Percentiles rank a stretch among this genome's conserved stretches.
These are phyloP conservation scores for Trypanosoma melophagium DNA, from an alignment of 208 protist species.

Conservation along the genomic window DNA sequence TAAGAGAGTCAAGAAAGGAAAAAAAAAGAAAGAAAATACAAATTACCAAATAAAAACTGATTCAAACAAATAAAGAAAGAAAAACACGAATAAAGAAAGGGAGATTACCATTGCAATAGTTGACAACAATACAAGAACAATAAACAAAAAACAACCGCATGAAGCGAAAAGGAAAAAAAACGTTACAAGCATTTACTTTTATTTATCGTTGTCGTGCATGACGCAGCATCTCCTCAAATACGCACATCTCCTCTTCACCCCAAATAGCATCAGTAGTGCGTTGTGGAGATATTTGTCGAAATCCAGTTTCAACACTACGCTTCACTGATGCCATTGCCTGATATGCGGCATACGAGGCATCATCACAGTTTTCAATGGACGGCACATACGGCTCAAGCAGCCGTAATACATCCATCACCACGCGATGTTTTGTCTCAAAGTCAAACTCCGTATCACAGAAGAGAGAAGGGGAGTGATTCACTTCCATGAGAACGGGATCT, in stretches of 20 bases:
- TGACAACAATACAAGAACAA: not conserved
- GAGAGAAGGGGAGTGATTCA: slow-evolving; percentile 90
- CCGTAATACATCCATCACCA: slow-evolving; percentile 70
- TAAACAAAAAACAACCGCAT: slow-evolving; percentile 11
- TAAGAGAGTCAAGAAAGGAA: not conserved
- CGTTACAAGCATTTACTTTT: not conserved
- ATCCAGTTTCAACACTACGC: slow-evolving; percentile 3
- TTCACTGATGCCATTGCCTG: slow-evolving; percentile 11
- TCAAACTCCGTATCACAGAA: slow-evolving; percentile 84
- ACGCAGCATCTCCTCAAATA: slow-evolving; percentile 30
- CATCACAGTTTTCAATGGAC: slow-evolving; percentile 18
- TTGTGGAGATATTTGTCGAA: slow-evolving; percentile 29
- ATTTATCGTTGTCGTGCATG: not conserved
- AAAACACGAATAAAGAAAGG: not conserved
- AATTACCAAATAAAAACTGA: not conserved
- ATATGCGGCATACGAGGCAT: slow-evolving; percentile 22
- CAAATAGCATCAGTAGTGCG: slow-evolving; percentile 9
- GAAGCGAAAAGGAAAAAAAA: not conserved
- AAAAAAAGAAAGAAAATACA: not conserved
- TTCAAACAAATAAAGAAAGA: not conserved
- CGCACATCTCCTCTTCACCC: slow-evolving; percentile 21
- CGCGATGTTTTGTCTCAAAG: slow-evolving; percentile 68
- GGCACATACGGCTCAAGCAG: slow-evolving; percentile 55
- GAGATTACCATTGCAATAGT: not conserved
- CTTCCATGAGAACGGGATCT: slow-evolving; percentile 82